Base-by-base conservation (phyloP, 257 asterid species). In the Leptodermis oblonga region DNA sequence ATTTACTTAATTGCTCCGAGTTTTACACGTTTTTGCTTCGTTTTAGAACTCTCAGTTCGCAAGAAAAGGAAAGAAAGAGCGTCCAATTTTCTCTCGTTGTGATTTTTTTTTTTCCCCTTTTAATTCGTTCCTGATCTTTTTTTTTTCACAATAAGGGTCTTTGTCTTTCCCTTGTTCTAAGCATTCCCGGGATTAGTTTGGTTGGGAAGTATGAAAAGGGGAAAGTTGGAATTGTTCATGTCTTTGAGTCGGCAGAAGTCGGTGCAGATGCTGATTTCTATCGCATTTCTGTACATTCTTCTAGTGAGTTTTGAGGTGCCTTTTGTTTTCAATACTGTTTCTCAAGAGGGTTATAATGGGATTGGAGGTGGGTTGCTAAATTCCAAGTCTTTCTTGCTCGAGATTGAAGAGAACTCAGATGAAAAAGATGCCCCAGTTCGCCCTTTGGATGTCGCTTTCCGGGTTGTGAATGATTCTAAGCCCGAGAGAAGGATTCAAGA, bases 301-400 rank as follows among this genome's bases (percentile, higher is more conserved):
- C 67, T 91, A 66, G 90, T 91, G 80, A 75, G 86, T 70, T 78
- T 88, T 66, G 96, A 94, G 79, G 89, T 86, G 74, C 97, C 96
- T 8, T 83, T 88, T 48, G 90, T 94, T 67, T 87, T 86, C 79
- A 83, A 48, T 74, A 81, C 80, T 64, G 86, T 85, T 68, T 73
- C 79, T 49, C 83, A 76, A 36, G 87, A 86, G 14, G 84, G 75
- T 10, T 55, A 65, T 51, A 65, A 66, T 43, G 65, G 78, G 70
- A 73, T 43, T 45, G 73, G 80, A 15, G 80, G 81, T 53, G 90
- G 89, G 33, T 77, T 82, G 69, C 73, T 83, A 62, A 85, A 79
- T 76, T 79, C 91, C 3, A 84, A 81, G 84, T 77, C 86, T 14
- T 81, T 83, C n/a, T 18, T 82, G 55, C 89, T 87, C 28, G 95